Evolutionary conservation across 208 protist species (phyloP), one percentile per base, ranked within the genome.

Genomic region (Endotrypanum monterogeii): DNA sequence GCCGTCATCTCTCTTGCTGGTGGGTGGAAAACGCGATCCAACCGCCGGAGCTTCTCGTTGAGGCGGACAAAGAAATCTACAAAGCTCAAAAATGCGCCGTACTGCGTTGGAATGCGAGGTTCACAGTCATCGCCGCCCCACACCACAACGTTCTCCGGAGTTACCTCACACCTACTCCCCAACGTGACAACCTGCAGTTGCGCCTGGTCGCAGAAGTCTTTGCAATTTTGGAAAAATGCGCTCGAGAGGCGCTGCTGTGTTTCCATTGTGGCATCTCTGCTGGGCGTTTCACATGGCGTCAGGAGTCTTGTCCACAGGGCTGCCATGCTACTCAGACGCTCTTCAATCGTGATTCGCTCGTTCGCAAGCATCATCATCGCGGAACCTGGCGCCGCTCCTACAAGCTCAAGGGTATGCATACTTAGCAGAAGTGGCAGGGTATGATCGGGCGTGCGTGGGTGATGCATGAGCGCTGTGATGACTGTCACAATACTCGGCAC

Each of bases 401-500:
- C 48, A 32, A 74, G 70, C 30, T 74, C 56, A 35, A 74, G 35
- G 25, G 70, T 74, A 32, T 57, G 70, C 57, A 46, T 28, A 44
- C 73, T 71, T 39, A 70, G 39, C 20, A 73, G 18, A 20, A 44
- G 46, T 7, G 55, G 58, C 9, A 67, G 25, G 9, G 44, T 48
- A 44, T 46, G 16, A 28, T 52, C 46, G 18, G 44, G 57, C 7
- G 44, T 55, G 54, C 30, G 28, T 37, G 35, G 60, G 57, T 83
- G 77, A 4, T 71, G 56, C 8, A 54, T 66, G 30, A 87, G 68
- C 1, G 75, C 78, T 28, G 77, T 52, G 23, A 91, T 76, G n/a
- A 91, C 61, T 76, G 76, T 56, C 18, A 87, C 37, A 23, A 91
- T 60, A 23, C 78, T 71, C 3, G 66, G 61, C 52, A 79, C 76